Percentiles rank a stretch among this genome's conserved stretches.
Conservation (phyloP, 1,139 yeast genomes). For the Magnusiomyces suaveolens region DNA sequence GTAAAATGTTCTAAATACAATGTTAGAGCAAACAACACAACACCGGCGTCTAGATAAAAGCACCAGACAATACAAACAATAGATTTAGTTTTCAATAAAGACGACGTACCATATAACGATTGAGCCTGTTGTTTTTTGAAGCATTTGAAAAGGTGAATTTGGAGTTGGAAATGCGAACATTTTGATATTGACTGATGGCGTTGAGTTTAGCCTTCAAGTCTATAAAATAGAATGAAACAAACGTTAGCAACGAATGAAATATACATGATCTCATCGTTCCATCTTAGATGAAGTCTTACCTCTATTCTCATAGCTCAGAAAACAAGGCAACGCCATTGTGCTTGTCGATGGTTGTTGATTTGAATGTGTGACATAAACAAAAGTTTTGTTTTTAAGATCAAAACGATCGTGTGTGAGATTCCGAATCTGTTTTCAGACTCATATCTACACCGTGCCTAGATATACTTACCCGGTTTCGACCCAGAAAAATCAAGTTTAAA, state of each 20-base stretch:
- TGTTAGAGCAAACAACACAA: not conserved
- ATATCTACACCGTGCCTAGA: no score
- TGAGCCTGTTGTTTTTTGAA: not conserved
- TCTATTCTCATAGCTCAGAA: not conserved
- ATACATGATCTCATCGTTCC: not conserved
- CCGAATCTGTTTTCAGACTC: no score
- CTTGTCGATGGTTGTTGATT: no score
- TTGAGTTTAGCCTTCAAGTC: not conserved
- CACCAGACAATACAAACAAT: not conserved
- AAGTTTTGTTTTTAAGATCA: no score
- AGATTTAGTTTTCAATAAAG: not conserved
- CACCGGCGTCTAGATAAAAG: not conserved
- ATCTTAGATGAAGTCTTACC: not conserved
- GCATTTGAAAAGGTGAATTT: not conserved
- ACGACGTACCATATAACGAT: not conserved
- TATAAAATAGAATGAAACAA: not conserved
- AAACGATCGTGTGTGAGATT: no score
- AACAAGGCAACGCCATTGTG: not conserved
- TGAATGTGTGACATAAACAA: no score
- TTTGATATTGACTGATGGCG: not conserved
- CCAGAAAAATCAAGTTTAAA: no score
- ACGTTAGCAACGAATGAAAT: not conserved
- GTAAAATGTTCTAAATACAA: slow-evolving; percentile 39
- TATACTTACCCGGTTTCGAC: no score
- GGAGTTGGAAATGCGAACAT: not conserved